phyloP scores from a whole-genome alignment of 2,329 filamentous ascomycete genomes.

The Aspergillus ochraceus region DNA sequence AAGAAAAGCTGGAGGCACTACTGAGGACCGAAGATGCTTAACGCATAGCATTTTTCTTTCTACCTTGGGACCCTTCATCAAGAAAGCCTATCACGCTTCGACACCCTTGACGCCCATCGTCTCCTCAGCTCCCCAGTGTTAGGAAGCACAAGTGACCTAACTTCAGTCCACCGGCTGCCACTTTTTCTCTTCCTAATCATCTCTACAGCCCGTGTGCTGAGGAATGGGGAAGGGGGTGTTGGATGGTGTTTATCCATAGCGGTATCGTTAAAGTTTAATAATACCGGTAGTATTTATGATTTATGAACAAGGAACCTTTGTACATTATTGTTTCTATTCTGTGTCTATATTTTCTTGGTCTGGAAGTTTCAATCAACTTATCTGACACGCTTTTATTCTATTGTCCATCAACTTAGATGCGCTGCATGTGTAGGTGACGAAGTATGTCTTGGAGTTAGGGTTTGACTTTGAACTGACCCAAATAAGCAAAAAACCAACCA shows the following conservation, averaged over 20 bases:
- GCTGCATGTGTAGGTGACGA: too few relatives aligned
- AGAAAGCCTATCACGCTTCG: neutral
- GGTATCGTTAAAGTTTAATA: slow-evolving; percentile 9
- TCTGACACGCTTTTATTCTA: neutral
- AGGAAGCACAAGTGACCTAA: neutral
- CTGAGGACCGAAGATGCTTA: neutral
- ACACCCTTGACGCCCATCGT: neutral
- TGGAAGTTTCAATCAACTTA: neutral
- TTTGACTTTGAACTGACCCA: neutral
- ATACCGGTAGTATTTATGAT: slow-evolving; percentile 11
- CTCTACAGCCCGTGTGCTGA: neutral
- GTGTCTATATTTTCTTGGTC: slow-evolving; percentile 2
- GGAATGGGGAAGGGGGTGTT: neutral
- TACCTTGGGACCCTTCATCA: neutral
- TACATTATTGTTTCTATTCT: slow-evolving; percentile 10
- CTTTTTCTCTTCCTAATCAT: neutral
- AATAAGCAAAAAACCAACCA: neutral
- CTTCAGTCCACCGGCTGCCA: neutral
- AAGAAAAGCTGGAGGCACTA: neutral
- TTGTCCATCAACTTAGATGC: too few relatives aligned
- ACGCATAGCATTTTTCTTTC: neutral
- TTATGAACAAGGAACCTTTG: slow-evolving; percentile 11
- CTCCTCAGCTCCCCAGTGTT: neutral
- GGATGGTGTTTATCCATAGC: slow-evolving; percentile 3
- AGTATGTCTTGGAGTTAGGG: neutral